These are phyloP conservation scores for Oryza meyeriana DNA, from an alignment of 176 grass and related monocot species.

Conservation along the genomic window DNA sequence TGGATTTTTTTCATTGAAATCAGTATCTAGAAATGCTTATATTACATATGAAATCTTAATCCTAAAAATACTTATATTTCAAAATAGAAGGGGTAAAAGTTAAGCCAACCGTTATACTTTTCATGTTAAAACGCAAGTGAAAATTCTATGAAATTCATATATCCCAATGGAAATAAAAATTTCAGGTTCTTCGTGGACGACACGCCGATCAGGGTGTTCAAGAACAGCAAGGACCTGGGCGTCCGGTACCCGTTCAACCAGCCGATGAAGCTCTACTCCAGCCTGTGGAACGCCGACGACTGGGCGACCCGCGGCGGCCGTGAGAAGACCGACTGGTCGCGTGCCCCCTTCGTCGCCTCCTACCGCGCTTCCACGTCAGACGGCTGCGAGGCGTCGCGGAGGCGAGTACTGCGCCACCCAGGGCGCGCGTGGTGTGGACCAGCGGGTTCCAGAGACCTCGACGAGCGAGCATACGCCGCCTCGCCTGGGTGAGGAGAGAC, in stretches of 20 bases:
- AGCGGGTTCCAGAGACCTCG: slow-evolving; percentile 71
- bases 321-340: slow-evolving; percentile 86
- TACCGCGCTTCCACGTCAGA: slow-evolving; percentile 77
- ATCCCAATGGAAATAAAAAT: no score
- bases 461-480: slow-evolving; percentile 51
- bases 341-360: slow-evolving; percentile 62
- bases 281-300: slow-evolving; percentile 82
- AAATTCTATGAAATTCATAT: no score
- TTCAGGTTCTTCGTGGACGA: slow-evolving; percentile 70
- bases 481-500: slow-evolving; percentile 26
- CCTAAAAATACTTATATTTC: no score
- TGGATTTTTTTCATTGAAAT: no score
- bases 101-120: no score
- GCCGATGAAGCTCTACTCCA: slow-evolving; percentile 90
- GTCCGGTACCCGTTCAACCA: slow-evolving; percentile 71
- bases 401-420: slow-evolving; percentile 60
- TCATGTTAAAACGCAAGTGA: no score
- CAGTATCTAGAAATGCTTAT: no score
- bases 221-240: slow-evolving; percentile 64
- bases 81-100: no score
- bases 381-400: slow-evolving; percentile 69
- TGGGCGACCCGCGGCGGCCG: slow-evolving; percentile 65
- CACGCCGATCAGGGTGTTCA: slow-evolving; percentile 71
- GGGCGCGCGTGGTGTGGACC: slow-evolving; percentile 77
- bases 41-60: no score